phyloP scores from a whole-genome alignment of 2,329 filamentous ascomycete genomes.

The Cladosporium colombiae region DNA sequence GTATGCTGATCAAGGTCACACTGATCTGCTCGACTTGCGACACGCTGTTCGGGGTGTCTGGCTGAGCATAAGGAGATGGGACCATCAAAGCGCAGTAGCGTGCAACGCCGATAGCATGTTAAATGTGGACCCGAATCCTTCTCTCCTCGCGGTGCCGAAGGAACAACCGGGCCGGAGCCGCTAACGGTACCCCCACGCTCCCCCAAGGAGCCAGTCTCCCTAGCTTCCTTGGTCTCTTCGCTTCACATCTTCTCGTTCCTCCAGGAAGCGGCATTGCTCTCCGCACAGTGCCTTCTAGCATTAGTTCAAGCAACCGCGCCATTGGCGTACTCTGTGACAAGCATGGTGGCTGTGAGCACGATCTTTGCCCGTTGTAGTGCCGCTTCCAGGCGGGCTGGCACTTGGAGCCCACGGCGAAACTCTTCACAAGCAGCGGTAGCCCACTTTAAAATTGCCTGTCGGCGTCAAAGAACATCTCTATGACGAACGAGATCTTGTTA shows the following conservation, averaged over 20 bases:
- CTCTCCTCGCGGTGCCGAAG: not conserved
- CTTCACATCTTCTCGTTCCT: not conserved
- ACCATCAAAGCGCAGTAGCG: not conserved
- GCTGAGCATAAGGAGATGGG: not conserved
- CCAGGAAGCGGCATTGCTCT: not conserved
- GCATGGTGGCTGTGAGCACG: not conserved
- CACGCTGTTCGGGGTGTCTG: not conserved
- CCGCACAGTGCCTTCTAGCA: not conserved
- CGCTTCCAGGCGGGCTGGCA: not conserved
- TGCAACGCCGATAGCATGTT: not conserved
- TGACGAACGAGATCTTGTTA: not conserved
- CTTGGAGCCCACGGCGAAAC: not conserved
- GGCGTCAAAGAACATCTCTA: not conserved
- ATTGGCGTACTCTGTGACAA: not conserved
- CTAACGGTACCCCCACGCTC: not conserved
- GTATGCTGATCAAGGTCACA: not conserved
- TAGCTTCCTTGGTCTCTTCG: not conserved
- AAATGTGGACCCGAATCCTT: not conserved
- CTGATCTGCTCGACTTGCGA: not conserved
- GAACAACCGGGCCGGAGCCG: not conserved
- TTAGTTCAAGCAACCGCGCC: not conserved
- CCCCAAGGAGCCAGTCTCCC: not conserved
- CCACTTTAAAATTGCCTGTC: not conserved
- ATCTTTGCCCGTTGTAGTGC: not conserved
- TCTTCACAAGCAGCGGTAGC: not conserved